Conservation (phyloP, 192 early-diverging fungal genomes). For the Coemansia sp. region DNA sequence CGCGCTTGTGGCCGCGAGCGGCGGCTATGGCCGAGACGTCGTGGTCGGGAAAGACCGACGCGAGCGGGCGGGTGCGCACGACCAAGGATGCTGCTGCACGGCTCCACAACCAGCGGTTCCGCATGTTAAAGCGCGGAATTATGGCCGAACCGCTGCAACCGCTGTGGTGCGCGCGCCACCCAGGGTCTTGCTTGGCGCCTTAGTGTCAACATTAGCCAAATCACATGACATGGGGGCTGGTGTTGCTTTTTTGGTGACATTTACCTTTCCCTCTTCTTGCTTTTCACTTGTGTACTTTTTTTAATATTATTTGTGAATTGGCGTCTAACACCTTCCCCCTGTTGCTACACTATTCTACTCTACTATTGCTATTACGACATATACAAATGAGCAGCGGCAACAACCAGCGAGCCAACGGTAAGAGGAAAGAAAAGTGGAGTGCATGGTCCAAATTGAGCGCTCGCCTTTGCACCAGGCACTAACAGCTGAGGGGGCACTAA, state of each 20-base stretch:
- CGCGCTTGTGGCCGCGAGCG: slow-evolving; percentile 67
- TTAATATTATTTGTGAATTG: too few species aligned
- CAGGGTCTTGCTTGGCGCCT: slow-evolving; percentile 49
- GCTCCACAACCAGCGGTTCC: slow-evolving; percentile 70
- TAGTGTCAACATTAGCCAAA: background rate
- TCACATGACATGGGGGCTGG: too few species aligned
- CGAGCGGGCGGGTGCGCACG: slow-evolving; percentile 50
- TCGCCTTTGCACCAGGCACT: background rate
- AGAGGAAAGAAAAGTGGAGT: background rate
- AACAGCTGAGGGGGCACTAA: background rate
- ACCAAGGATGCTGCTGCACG: slow-evolving; percentile 60
- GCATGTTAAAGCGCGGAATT: slow-evolving; percentile 65
- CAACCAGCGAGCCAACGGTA: slow-evolving; percentile 39
- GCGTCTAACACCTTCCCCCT: too few species aligned
- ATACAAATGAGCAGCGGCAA: slow-evolving; percentile 15
- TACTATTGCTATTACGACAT: background rate
- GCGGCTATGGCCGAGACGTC: slow-evolving; percentile 64
- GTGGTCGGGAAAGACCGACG: slow-evolving; percentile 66
- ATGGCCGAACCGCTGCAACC: slow-evolving; percentile 70
- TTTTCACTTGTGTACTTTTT: background rate
- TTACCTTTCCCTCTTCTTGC: background rate
- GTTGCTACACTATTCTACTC: too few species aligned
- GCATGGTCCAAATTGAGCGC: background rate
- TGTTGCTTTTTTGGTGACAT: background rate
- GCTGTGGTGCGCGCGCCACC: slow-evolving; percentile 68